phyloP scores from a whole-genome alignment of 176 grass and related monocot genomes.

The Typha latifolia region DNA sequence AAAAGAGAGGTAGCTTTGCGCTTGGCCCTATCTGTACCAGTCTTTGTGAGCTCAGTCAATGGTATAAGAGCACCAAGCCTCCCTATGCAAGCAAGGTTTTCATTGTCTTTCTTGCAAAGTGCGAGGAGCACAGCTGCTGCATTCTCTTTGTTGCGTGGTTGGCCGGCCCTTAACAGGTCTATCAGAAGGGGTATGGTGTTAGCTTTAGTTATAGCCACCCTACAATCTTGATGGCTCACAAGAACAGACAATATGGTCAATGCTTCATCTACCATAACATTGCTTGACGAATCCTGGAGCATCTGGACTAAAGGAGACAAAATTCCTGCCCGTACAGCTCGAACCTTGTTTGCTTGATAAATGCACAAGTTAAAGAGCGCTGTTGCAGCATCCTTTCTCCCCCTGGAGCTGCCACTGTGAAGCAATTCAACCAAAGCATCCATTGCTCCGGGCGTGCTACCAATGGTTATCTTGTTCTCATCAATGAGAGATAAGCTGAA shows the following conservation, averaged over 20 bases:
- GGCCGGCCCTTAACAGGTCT: constrained; percentile 69
- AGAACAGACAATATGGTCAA: constrained; percentile 82
- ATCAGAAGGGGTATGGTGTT: constrained; percentile 74
- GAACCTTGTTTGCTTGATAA: constrained; percentile 86
- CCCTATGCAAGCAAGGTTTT: constrained; percentile 80
- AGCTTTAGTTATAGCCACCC: constrained; percentile 67
- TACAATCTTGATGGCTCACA: constrained; percentile 86
- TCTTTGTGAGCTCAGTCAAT: constrained; percentile 74
- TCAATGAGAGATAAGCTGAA: constrained; percentile 89
- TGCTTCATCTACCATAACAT: constrained; percentile 61
- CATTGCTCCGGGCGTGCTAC: constrained; percentile 71
- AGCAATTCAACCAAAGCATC: constrained; percentile 76
- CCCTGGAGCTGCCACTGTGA: constrained; percentile 63
- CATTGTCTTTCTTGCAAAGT: constrained; percentile 87
- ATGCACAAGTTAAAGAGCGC: constrained; percentile 96
- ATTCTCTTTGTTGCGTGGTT: constrained; percentile 89
- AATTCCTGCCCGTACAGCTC: constrained; percentile 73
- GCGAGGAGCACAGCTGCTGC: constrained; percentile 80
- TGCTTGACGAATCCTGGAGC: constrained; percentile 75
- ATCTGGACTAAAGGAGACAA: constrained; percentile 62
- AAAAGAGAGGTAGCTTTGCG: constrained; percentile 86
- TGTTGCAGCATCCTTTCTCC: constrained; percentile 85
- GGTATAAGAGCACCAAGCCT: constrained; percentile 86
- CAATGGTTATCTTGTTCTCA: constrained; percentile 91
- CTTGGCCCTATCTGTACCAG: constrained; percentile 86